phyloP scores from a whole-genome alignment of 2,329 filamentous ascomycete species.

The Diaporthe sp. region DNA sequence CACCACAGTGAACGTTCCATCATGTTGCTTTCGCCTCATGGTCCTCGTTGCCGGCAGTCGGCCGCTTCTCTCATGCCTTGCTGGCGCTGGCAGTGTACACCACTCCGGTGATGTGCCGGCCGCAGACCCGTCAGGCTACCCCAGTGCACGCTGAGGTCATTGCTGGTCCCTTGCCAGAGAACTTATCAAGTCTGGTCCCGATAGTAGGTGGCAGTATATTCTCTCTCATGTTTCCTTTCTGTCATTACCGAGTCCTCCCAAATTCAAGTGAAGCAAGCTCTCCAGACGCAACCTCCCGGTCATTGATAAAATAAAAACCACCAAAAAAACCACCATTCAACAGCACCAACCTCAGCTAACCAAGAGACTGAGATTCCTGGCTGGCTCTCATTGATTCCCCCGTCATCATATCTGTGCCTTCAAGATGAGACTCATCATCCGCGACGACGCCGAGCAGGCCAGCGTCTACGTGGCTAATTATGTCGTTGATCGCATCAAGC shows the following conservation, averaged over 20 bases:
- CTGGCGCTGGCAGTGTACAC: neutral
- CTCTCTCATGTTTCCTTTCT: neutral
- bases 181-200: constrained; percentile 36
- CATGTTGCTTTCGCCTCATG: constrained; percentile 18
- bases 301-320: too few relatives aligned
- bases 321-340: neutral
- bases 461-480: constrained; percentile 80
- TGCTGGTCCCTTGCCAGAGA: constrained; percentile 21
- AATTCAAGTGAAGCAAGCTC: neutral
- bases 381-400: neutral
- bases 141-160: constrained; percentile 38
- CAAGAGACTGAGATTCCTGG: neutral
- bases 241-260: neutral
- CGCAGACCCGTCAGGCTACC: constrained; percentile 21
- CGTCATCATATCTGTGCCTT: constrained; percentile 6
- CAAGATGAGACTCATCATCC: constrained; percentile 80
- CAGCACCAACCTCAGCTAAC: neutral
- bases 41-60: constrained; percentile 11
- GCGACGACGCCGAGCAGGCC: constrained; percentile 73
- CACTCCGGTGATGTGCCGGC: constrained; percentile 35
- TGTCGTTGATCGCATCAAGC: constrained; percentile 79
- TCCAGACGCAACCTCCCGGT: too few relatives aligned
- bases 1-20: constrained; percentile 41
- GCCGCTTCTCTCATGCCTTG: neutral
- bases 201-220: neutral